Conservation (phyloP, 2,329 filamentous ascomycete species). For the Fusarium citri region DNA sequence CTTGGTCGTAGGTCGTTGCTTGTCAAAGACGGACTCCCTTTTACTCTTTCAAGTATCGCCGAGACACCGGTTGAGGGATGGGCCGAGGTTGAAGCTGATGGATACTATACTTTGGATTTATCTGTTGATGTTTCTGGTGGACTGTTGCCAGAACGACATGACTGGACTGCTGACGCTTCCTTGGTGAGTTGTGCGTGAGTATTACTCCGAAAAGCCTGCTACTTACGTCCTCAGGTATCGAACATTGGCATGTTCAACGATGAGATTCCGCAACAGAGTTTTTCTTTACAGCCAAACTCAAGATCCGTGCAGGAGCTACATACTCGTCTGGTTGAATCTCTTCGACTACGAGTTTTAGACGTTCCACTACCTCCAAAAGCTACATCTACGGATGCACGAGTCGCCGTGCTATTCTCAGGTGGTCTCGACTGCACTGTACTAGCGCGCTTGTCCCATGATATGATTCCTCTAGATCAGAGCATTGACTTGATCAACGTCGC, state of each 20-base stretch:
- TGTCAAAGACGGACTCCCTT: constrained; percentile 58
- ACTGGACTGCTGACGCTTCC: constrained; percentile 52
- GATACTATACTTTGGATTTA: constrained; percentile 77
- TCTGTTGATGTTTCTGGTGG: constrained; percentile 21
- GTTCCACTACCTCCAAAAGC: constrained; percentile 69
- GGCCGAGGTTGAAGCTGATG: constrained; percentile 86
- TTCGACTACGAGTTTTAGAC: constrained; percentile 72
- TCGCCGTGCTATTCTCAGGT: constrained; percentile 92
- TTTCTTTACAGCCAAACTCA: constrained; percentile 50
- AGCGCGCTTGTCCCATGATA: constrained; percentile 81
- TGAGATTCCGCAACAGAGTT: constrained; percentile 52
- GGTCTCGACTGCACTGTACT: constrained; percentile 93
- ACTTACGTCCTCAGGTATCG: constrained; percentile 63
- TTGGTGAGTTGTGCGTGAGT: constrained; percentile 57
- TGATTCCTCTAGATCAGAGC: constrained; percentile 74
- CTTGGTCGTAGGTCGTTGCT: constrained; percentile 88
- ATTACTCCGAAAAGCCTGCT: constrained; percentile 47
- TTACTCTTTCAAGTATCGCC: constrained; percentile 79
- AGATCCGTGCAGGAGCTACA: constrained; percentile 65
- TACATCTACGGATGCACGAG: constrained; percentile 57
- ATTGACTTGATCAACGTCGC: constrained; percentile 96
- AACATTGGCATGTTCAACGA: constrained; percentile 66
- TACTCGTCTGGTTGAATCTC: constrained; percentile 67
- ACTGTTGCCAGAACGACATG: constrained; percentile 41
- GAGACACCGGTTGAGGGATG: constrained; percentile 67